Conservation (phyloP, 1,284 basidiomycete species). For the Cryptococcus hybrid region DNA sequence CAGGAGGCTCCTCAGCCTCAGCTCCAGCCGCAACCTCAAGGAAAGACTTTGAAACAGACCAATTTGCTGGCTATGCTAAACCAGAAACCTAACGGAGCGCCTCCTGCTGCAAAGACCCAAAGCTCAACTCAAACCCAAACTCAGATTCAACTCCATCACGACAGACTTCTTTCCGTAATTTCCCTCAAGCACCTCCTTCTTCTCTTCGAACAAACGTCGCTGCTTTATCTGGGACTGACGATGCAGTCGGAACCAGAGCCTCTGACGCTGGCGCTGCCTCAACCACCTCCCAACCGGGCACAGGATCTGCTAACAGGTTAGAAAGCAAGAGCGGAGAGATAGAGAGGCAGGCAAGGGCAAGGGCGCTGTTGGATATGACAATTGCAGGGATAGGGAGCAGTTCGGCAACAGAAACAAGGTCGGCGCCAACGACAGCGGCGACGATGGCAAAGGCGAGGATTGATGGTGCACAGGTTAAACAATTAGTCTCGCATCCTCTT, state of each 20-base stretch:
- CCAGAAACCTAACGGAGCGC: slow-evolving; percentile 1
- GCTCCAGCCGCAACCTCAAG: neutral
- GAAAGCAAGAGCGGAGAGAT: slow-evolving; percentile 9
- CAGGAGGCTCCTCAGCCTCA: neutral
- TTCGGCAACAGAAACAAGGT: neutral
- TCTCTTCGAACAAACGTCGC: neutral
- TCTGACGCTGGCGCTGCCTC: neutral
- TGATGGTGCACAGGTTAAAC: neutral
- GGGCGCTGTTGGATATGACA: slow-evolving; percentile 32
- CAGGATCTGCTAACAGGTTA: neutral
- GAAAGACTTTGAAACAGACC: slow-evolving; percentile 11
- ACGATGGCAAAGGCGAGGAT: neutral
- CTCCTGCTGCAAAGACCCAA: neutral
- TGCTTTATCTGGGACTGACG: neutral
- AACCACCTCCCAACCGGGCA: neutral
- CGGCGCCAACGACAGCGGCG: neutral
- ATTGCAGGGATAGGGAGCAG: slow-evolving; percentile 16
- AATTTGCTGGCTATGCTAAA: slow-evolving; percentile 30
- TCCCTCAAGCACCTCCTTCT: slow-evolving; percentile 9
- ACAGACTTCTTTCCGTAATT: slow-evolving; percentile 24
- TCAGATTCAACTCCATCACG: slow-evolving; percentile 24
- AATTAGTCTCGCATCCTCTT: neutral
- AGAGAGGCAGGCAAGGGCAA: slow-evolving; percentile 23
- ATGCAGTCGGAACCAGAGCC: neutral
- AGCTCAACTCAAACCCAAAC: neutral